Evolutionary conservation across 345 rosid species (phyloP).

Genomic region (Luvunga scandens): DNA sequence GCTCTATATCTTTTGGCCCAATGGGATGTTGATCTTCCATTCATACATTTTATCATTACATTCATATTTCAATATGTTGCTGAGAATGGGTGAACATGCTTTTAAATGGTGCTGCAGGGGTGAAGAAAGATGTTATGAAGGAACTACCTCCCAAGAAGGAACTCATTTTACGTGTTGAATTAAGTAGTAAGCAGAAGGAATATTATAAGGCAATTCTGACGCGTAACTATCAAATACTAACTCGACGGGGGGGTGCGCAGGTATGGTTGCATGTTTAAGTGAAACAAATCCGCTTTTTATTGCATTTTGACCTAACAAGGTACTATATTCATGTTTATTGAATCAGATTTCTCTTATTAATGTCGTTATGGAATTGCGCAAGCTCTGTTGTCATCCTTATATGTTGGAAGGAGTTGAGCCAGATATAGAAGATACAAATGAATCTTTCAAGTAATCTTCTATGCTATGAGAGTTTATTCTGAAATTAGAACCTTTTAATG

Average conservation of each 20-base stretch:
- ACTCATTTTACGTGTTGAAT: conserved; percentile 92
- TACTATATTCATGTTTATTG: conserved; percentile 19
- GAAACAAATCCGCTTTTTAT: conserved; percentile 10
- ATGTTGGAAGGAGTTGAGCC: conserved; percentile 98
- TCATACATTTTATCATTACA: background rate
- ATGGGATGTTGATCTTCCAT: background rate
- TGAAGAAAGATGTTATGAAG: conserved; percentile 98
- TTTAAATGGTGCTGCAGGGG: conserved; percentile 59
- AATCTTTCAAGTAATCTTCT: conserved; percentile 66
- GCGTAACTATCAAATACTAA: conserved; percentile 87
- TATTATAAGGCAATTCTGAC: conserved; percentile 97
- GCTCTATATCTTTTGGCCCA: conserved; percentile 1
- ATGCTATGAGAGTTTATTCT: background rate
- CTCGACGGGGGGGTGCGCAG: conserved; percentile 94
- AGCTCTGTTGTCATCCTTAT: conserved; percentile 98
- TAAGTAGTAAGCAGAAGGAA: conserved; percentile 92
- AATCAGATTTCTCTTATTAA: conserved; percentile 90
- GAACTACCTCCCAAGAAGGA: conserved; percentile 99
- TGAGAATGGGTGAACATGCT: conserved; percentile 9
- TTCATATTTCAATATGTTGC: background rate
- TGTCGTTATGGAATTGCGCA: conserved; percentile 98
- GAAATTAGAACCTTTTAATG: background rate
- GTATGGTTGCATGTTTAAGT: conserved; percentile 36
- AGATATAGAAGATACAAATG: conserved; percentile 53
- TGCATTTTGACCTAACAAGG: conserved; percentile 18